phyloP scores from a whole-genome alignment of 2,329 filamentous ascomycete species.

The Aspergillus sp. region DNA sequence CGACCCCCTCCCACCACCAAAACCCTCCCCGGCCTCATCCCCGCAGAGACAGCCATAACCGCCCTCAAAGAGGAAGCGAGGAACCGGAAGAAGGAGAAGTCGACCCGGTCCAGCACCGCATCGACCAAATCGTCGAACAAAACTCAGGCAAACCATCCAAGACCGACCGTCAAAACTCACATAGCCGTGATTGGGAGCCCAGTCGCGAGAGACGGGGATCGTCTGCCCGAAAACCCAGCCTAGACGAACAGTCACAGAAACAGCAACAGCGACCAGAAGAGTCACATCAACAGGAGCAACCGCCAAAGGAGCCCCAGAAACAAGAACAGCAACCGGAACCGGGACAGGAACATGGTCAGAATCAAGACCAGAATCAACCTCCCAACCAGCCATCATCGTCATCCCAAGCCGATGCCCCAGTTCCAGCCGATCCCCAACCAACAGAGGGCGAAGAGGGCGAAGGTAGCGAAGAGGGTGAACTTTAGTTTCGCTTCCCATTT shows the following conservation, averaged over 20 bases:
- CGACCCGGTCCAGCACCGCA: slow-evolving; percentile 32
- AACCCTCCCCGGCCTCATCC: slow-evolving; percentile 9
- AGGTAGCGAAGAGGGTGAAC: slow-evolving; percentile 41
- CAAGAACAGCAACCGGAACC: neutral
- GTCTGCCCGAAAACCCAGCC: neutral
- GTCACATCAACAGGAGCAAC: neutral
- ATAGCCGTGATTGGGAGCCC: neutral
- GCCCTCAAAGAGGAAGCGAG: neutral
- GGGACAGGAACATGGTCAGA: neutral
- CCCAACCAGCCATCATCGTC: neutral
- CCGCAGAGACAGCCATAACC: slow-evolving; percentile 11
- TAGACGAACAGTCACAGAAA: neutral
- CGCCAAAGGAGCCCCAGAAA: neutral
- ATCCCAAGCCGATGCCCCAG: slow-evolving; percentile 11
- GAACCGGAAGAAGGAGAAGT: slow-evolving; percentile 2
- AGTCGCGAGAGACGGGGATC: neutral
- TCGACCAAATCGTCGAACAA: slow-evolving; percentile 31
- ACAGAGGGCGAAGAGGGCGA: slow-evolving; percentile 25
- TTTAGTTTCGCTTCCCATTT: slow-evolving; percentile 14
- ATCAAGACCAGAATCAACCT: slow-evolving; percentile 3
- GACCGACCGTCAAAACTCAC: neutral
- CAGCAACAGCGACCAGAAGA: neutral
- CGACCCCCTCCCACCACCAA: slow-evolving; percentile 10
- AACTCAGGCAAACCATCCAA: slow-evolving; percentile 7
- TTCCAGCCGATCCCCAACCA: slow-evolving; percentile 4